phyloP scores from a whole-genome alignment of 495 filamentous ascomycete species.

The Pyronema domesticum region DNA sequence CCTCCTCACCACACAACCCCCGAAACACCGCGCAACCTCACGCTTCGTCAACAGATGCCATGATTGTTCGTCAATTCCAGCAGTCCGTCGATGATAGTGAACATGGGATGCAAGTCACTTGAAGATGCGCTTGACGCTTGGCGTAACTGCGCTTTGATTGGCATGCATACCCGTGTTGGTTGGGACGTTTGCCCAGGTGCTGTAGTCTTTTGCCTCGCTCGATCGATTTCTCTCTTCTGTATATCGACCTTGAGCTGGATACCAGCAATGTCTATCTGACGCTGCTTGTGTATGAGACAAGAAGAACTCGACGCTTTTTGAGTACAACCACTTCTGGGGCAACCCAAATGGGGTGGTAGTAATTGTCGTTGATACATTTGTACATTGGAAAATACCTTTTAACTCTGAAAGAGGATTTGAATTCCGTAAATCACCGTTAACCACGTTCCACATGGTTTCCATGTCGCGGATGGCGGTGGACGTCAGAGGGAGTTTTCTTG shows the following conservation, averaged over 20 bases:
- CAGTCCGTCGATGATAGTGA: neutral
- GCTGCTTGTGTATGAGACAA: slow-evolving; percentile 14
- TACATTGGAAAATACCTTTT: no score
- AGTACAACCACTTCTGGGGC: slow-evolving; percentile 15
- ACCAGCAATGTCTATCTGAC: neutral
- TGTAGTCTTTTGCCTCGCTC: slow-evolving; percentile 22
- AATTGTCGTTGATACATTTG: slow-evolving; percentile 19
- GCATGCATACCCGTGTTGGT: neutral
- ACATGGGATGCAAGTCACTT: neutral
- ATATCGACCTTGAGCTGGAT: slow-evolving; percentile 23
- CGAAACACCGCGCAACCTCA: neutral
- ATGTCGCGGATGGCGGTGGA: no score
- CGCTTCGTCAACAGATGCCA: neutral
- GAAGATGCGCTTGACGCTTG: slow-evolving; percentile 1
- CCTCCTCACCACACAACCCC: neutral
- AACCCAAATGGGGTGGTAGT: slow-evolving; percentile 12
- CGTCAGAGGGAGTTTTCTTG: no score
- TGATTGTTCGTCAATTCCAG: neutral
- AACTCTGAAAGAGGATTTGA: no score
- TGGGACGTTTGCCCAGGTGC: neutral
- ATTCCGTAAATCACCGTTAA: no score
- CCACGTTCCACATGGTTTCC: no score
- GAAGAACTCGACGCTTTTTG: slow-evolving; percentile 19
- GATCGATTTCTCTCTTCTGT: slow-evolving; percentile 14
- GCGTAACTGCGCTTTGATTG: neutral